phyloP scores from a whole-genome alignment of 345 rosid genomes.

The Schrenkiella parvula region DNA sequence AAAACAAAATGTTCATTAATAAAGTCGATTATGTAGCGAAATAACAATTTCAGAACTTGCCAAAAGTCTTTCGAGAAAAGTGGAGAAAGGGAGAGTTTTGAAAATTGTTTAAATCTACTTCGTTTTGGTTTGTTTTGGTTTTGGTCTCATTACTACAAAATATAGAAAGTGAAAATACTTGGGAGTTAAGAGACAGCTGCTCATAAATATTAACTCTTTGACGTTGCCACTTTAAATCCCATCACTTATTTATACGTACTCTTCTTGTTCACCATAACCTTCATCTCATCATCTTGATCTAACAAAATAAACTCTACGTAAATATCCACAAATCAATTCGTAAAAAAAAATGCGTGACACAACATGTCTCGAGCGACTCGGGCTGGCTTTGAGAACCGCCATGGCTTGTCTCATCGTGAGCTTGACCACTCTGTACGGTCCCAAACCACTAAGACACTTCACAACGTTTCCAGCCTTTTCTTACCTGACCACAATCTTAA shows the following conservation, averaged over 20 bases:
- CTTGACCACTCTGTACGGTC: constrained; percentile 57
- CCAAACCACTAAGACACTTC: constrained; percentile 31
- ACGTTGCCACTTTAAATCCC: constrained; percentile 24
- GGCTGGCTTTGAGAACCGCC: constrained; percentile 50
- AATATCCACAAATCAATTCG: neutral
- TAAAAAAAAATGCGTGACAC: constrained; percentile 11
- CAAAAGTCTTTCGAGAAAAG: constrained; percentile 4
- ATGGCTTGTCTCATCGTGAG: constrained; percentile 68
- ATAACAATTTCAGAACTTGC: neutral
- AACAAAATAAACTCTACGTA: neutral
- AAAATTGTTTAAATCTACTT: neutral
- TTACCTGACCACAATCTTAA: constrained; percentile 59
- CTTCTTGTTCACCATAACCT: constrained; percentile 30
- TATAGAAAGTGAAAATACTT: neutral
- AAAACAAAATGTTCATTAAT: neutral
- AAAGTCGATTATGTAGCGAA: neutral
- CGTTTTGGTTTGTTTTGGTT: constrained; percentile 3
- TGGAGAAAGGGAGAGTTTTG: neutral
- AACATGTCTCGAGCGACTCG: constrained; percentile 39
- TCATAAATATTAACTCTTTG: constrained; percentile 23
- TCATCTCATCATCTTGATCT: constrained; percentile 21
- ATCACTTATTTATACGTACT: constrained; percentile 33
- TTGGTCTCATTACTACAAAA: neutral
- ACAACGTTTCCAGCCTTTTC: constrained; percentile 62
- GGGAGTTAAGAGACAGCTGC: constrained; percentile 22